Percentiles rank a stretch among this genome's conserved stretches.
Evolutionary conservation across 2,329 filamentous ascomycete genomes (phyloP).

Genomic region (Sporothrix curviconia): DNA sequence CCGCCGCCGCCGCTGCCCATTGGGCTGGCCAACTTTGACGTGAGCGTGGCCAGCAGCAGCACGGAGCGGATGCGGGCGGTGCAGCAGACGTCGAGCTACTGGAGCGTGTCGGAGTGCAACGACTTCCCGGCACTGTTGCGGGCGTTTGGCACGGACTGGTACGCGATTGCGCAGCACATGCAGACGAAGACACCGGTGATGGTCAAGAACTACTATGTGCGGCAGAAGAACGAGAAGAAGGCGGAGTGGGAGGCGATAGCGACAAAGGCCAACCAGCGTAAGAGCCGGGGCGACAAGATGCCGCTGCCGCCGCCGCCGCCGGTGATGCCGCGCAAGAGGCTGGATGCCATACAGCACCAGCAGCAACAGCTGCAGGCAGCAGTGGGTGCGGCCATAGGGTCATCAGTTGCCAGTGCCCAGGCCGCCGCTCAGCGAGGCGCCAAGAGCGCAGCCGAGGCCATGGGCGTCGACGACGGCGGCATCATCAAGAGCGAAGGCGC

Average conservation of each 20-base stretch:
- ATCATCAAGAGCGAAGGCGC: slow-evolving; percentile 39
- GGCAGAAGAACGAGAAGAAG: slow-evolving; percentile 50
- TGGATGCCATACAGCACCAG: background rate
- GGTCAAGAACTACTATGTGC: slow-evolving; percentile 66
- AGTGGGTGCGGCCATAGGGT: background rate
- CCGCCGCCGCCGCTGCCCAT: slow-evolving; percentile 42
- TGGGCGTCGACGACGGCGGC: slow-evolving; percentile 21
- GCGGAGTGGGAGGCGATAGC: slow-evolving; percentile 55
- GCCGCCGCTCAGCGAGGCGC: background rate
- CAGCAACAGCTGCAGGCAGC: background rate
- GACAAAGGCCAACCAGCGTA: slow-evolving; percentile 53
- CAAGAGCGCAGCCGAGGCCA: background rate
- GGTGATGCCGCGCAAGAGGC: slow-evolving; percentile 8
- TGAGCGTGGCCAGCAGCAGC: slow-evolving; percentile 30
- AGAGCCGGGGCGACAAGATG: slow-evolving; percentile 48
- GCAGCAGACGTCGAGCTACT: slow-evolving; percentile 69
- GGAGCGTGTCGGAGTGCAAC: slow-evolving; percentile 74
- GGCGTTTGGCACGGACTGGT: slow-evolving; percentile 75
- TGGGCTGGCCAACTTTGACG: slow-evolving; percentile 45
- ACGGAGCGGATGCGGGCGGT: slow-evolving; percentile 41
- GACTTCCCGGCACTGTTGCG: slow-evolving; percentile 68
- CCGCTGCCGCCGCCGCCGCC: slow-evolving; percentile 55
- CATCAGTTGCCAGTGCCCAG: background rate
- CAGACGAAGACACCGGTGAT: slow-evolving; percentile 81
- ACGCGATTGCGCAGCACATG: slow-evolving; percentile 69